A percentile compares a stretch with the other conserved stretches of the same genome.
Conservation (phyloP, 2,329 filamentous ascomycete species). For the Lomentospora prolificans region DNA sequence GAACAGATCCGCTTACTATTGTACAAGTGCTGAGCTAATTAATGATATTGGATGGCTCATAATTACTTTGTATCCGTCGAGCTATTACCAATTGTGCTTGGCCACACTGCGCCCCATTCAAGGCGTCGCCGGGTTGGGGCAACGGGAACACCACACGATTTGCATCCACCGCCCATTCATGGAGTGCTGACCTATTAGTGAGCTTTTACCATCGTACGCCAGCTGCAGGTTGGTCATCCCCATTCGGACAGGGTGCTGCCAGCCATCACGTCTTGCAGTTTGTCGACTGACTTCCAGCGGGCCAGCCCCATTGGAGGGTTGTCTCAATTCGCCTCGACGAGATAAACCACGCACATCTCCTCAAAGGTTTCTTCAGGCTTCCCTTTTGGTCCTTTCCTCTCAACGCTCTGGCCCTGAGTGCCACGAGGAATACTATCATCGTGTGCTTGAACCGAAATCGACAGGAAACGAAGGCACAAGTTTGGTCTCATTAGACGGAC, state of each 20-base stretch:
- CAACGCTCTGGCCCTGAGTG: slow-evolving; percentile 3
- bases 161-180: slow-evolving; percentile 1
- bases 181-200: background rate
- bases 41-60: background rate
- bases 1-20: background rate
- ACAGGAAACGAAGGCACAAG: background rate
- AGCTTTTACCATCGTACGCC: background rate
- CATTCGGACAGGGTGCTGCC: slow-evolving; percentile 4
- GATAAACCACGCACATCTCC: slow-evolving; percentile 6
- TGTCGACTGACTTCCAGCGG: slow-evolving; percentile 4
- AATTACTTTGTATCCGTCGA: background rate
- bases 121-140: background rate
- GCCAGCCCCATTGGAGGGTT: slow-evolving; percentile 1
- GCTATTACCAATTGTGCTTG: slow-evolving; percentile 6
- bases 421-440: slow-evolving; percentile 6
- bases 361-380: background rate
- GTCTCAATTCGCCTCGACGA: slow-evolving; percentile 1
- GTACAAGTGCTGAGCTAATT: background rate
- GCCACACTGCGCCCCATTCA: background rate
- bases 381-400: slow-evolving; percentile 4
- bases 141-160: background rate
- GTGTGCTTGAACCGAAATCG: background rate
- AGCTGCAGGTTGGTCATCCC: background rate
- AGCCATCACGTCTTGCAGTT: slow-evolving; percentile 5
- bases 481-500: background rate